Conservation (phyloP, 768 basidiomycete species). For the Pulveroboletus ravenelii region DNA sequence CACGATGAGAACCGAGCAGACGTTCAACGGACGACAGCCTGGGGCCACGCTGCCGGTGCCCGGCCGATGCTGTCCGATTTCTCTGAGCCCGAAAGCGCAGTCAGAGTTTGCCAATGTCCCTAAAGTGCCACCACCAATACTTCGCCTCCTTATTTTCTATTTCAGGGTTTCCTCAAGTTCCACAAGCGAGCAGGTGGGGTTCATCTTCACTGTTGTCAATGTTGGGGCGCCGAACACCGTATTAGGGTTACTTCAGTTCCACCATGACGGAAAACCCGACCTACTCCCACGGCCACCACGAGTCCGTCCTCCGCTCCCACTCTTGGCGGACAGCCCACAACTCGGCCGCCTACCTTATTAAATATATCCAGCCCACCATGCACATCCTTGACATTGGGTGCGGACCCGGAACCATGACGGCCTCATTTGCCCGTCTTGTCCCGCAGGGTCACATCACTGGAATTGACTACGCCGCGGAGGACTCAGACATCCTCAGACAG, state of each 20-base stretch:
- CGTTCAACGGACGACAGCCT: too few relatives aligned
- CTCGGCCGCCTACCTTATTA: conserved; percentile 39
- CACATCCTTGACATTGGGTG: conserved; percentile 48
- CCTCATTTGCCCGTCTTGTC: conserved; percentile 38
- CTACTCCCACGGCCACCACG: conserved; percentile 28
- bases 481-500: conserved; percentile 29
- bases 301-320: conserved; percentile 34
- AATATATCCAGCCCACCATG: conserved; percentile 34
- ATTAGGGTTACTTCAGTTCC: background rate
- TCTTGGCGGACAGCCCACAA: conserved; percentile 37
- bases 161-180: too few relatives aligned
- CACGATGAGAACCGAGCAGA: too few relatives aligned
- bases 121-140: too few relatives aligned
- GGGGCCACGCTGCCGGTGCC: too few relatives aligned
- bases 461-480: conserved; percentile 32
- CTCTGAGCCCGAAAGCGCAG: too few relatives aligned
- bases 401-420: conserved; percentile 49
- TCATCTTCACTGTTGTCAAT: too few relatives aligned
- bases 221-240: too few relatives aligned
- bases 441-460: conserved; percentile 41
- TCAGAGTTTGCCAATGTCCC: too few relatives aligned
- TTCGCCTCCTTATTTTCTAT: too few relatives aligned
- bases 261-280: conserved; percentile 5
- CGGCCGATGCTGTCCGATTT: too few relatives aligned
- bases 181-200: too few relatives aligned